These are phyloP conservation scores for Cryptosporidium bovis DNA, from an alignment of 169 alveolate species.

Conservation along the genomic window DNA sequence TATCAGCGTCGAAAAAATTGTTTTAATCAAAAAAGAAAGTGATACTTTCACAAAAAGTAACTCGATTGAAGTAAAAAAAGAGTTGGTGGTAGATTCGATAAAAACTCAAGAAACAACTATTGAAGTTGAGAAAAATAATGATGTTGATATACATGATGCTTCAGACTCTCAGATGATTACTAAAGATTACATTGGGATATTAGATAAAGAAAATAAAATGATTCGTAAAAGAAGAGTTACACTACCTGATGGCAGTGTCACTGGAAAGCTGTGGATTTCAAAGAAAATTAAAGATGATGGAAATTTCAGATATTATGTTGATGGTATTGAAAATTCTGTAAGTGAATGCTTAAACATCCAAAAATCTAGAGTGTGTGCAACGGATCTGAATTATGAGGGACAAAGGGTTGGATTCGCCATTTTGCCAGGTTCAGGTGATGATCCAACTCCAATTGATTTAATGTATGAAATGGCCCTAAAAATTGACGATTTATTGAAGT, in stretches of 20 bases:
- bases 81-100: not conserved
- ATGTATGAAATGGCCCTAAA: conserved; percentile 72
- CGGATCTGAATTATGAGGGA: conserved; percentile 61
- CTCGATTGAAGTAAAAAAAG: conserved; percentile 1
- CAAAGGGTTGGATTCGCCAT: conserved; percentile 68
- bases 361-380: conserved; percentile 65
- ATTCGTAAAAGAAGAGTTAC: conserved; percentile 63
- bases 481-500: conserved; percentile 42
- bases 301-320: conserved; percentile 47
- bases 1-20: not conserved
- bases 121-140: not conserved
- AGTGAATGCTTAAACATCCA: conserved; percentile 31
- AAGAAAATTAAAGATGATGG: conserved; percentile 64
- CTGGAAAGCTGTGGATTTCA: conserved; percentile 70
- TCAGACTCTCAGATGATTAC: conserved; percentile 1
- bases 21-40: not conserved
- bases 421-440: conserved; percentile 44
- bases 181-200: conserved; percentile 25
- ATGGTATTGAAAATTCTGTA: conserved; percentile 30
- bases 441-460: conserved; percentile 32
- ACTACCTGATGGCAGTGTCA: conserved; percentile 67
- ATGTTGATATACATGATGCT: not conserved
- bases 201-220: conserved; percentile 48
- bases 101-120: not conserved
- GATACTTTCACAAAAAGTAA: not conserved